These are phyloP conservation scores for Hordeum marinum DNA, from an alignment of 176 grass and related monocot genomes.

Conservation along the genomic window DNA sequence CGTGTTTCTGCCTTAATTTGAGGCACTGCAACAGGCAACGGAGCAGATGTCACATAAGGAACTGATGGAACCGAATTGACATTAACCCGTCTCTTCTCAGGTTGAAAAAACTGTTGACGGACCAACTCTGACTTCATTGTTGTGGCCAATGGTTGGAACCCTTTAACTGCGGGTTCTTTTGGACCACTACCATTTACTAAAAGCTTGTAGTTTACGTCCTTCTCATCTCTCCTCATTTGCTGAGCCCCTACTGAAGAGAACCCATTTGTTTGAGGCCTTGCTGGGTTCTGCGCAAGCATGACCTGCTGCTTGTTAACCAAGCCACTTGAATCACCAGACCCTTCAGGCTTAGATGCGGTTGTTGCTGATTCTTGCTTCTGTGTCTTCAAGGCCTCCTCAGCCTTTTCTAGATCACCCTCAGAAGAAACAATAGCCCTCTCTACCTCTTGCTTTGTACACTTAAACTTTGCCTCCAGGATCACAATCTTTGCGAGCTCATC, in stretches of 20 bases:
- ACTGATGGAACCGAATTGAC: slow-evolving; percentile 44
- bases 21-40: slow-evolving; percentile 49
- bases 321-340: slow-evolving; percentile 43
- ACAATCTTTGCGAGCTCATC: slow-evolving; percentile 72
- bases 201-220: slow-evolving; percentile 73
- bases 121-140: slow-evolving; percentile 48
- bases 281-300: slow-evolving; percentile 36
- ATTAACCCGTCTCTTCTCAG: slow-evolving; percentile 65
- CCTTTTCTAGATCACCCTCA: slow-evolving; percentile 88
- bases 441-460: slow-evolving; percentile 88
- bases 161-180: slow-evolving; percentile 63
- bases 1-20: slow-evolving; percentile 60
- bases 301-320: slow-evolving; percentile 55
- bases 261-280: slow-evolving; percentile 59
- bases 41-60: slow-evolving; percentile 54
- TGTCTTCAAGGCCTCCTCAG: slow-evolving; percentile 73
- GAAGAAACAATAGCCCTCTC: slow-evolving; percentile 94
- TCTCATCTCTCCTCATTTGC: slow-evolving; percentile 71
- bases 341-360: slow-evolving; percentile 37
- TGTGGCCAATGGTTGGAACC: slow-evolving; percentile 46
- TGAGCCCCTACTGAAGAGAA: slow-evolving; percentile 36
- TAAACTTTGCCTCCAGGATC: slow-evolving; percentile 71
- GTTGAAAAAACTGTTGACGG: slow-evolving; percentile 49
- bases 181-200: slow-evolving; percentile 37
- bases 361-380: slow-evolving; percentile 69